Evolutionary conservation across 2,329 filamentous ascomycete species (phyloP).

Genomic region (Cercospora brassicicola): DNA sequence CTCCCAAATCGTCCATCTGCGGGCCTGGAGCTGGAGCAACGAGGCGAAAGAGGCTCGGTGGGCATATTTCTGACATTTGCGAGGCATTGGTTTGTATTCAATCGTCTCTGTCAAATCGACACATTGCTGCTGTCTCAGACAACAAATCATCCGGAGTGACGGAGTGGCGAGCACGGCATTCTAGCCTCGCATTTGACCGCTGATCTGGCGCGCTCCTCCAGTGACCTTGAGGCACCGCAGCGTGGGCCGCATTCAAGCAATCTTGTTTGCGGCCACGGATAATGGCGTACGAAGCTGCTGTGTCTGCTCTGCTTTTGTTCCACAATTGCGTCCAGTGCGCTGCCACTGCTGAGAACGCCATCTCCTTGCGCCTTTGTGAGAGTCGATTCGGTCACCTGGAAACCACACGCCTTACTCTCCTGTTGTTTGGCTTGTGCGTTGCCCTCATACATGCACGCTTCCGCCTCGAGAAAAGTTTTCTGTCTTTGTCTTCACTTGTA

Average conservation of each 20-base stretch:
- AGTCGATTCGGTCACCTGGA: conserved; percentile 16
- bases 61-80: neutral
- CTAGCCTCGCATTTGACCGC: conserved; percentile 3
- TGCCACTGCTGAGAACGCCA: conserved; percentile 17
- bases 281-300: conserved; percentile 17
- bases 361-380: conserved; percentile 35
- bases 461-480: conserved; percentile 18
- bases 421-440: conserved; percentile 11
- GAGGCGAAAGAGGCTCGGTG: neutral
- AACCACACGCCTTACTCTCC: conserved; percentile 9
- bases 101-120: neutral
- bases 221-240: conserved; percentile 6
- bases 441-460: conserved; percentile 23
- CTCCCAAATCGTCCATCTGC: neutral
- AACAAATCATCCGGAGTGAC: conserved; percentile 9
- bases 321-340: conserved; percentile 30
- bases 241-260: conserved; percentile 8
- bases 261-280: conserved; percentile 15
- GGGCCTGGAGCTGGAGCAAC: neutral
- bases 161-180: conserved; percentile 1
- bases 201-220: neutral
- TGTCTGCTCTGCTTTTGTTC: conserved; percentile 23
- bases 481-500: conserved; percentile 6
- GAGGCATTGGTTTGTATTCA: neutral
- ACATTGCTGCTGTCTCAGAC: conserved; percentile 9